These are phyloP conservation scores for Volvox reticuliferus DNA, from an alignment of 139 green algal genomes.

Conservation along the genomic window DNA sequence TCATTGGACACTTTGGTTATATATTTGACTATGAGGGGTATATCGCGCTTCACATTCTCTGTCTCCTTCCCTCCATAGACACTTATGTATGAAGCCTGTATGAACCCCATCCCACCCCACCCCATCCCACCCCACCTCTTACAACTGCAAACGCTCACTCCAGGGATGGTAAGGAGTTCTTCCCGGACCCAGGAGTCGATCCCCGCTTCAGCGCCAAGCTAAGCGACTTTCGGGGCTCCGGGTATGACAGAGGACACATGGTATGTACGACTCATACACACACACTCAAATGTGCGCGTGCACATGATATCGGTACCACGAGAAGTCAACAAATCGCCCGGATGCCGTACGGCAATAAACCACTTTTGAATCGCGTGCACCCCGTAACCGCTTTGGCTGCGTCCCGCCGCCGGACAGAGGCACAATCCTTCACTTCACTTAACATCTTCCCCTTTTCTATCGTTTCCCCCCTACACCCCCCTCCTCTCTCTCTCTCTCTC, in stretches of 20 bases:
- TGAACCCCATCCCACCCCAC: too few species aligned
- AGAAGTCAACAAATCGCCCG: not conserved
- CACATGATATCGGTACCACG: not conserved
- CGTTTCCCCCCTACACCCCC: too few species aligned
- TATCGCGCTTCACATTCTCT: too few species aligned
- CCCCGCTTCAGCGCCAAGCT: slow-evolving; percentile 80
- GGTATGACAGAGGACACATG: slow-evolving; percentile 95
- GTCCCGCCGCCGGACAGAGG: not conserved
- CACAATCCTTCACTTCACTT: too few species aligned
- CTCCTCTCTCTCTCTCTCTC: too few species aligned
- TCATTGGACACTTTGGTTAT: not conserved
- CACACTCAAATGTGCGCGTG: not conserved
- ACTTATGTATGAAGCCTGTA: too few species aligned
- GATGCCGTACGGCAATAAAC: not conserved
- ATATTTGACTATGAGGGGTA: too few species aligned
- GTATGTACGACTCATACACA: slow-evolving; percentile 40
- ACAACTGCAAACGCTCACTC: not conserved
- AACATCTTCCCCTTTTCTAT: too few species aligned
- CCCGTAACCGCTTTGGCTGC: not conserved
- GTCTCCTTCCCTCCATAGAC: too few species aligned
- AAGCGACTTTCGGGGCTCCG: slow-evolving; percentile 79
- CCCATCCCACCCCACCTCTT: too few species aligned
- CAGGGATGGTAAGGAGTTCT: slow-evolving; percentile 64
- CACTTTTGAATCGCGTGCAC: too few species aligned
- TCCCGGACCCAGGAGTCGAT: slow-evolving; percentile 79